Evolutionary conservation across 164 flowering plant genomes (phyloP), one percentile per base, ranked within the genome.

Genomic region (Magnolia kwangsiensis): DNA sequence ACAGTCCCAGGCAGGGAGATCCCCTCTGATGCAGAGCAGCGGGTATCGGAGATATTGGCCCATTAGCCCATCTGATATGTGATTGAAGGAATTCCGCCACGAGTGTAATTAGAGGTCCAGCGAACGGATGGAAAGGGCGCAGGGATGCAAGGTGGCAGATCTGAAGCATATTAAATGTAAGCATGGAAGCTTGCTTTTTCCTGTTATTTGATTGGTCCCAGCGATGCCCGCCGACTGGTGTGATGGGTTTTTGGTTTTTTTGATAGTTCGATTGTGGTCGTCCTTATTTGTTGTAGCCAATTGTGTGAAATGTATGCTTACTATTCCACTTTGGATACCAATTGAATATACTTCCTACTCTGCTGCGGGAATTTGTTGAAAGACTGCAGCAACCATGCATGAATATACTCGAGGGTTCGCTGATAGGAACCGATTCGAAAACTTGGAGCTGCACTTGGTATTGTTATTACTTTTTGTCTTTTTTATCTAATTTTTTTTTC

Each of bases 1-100:
- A 83, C 86, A 66, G 98, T 96, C 65, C 99, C 99, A 1, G 98
- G 98, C 58, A 92, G 99, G 76, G 96, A 94, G 50, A 87, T 94
- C 73, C 98, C 98, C 0, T 69, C 78, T 9, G 95, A 94, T 86
- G 98, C 97, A 24, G 86, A 79, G 73, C 90, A 87, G 19, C 87
- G 95, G 71, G 82, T 93, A 19, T 82, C 86, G 3, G 94, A 92
- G 79, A 87, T 93, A 77, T 79, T 94, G 72, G 77, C 91, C 74
- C 87, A 16, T 64, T 87, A 68, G 31, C 18, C 49, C 19, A 24
- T 14, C 50, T 68, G 50, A 14, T 19, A 27, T 37, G 23, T 20
- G 18, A 11, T 55, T 16, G 61, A 55, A 55, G 61, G 67, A 7
- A 63, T 7, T 63, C 18, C 8, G 11, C 67, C 21, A 8, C 2